Conservation (phyloP, 2,329 filamentous ascomycete genomes). For the Elsinoe arachidis region DNA sequence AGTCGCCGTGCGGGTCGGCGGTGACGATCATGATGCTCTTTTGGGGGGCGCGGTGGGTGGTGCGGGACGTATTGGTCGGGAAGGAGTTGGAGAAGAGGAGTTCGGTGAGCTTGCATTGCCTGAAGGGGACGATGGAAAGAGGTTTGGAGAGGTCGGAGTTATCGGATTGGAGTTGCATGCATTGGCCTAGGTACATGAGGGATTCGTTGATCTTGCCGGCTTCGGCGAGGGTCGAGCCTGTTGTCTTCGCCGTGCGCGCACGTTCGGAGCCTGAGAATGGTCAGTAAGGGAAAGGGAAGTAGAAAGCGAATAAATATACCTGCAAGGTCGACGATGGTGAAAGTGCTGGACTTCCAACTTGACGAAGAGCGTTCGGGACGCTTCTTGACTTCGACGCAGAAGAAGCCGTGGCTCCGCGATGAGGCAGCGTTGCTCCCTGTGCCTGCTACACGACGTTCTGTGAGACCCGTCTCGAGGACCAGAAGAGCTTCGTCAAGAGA, state of each 20-base stretch:
- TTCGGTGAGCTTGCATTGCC: slow-evolving; percentile 46
- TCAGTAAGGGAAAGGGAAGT: slow-evolving; percentile 18
- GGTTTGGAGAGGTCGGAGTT: slow-evolving; percentile 43
- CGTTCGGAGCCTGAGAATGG: slow-evolving; percentile 61
- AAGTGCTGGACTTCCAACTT: slow-evolving; percentile 63
- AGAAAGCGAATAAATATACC: slow-evolving; percentile 40
- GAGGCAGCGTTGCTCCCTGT: slow-evolving; percentile 90
- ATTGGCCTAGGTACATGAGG: slow-evolving; percentile 96
- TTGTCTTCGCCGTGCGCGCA: slow-evolving; percentile 86
- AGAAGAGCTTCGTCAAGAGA: slow-evolving; percentile 76
- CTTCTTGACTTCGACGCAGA: slow-evolving; percentile 91
- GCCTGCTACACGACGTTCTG: slow-evolving; percentile 77
- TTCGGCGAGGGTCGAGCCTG: slow-evolving; percentile 83
- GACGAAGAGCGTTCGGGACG: slow-evolving; percentile 35
- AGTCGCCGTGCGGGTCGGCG: slow-evolving; percentile 85
- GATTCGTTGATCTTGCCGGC: slow-evolving; percentile 98
- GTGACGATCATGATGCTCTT: slow-evolving; percentile 94
- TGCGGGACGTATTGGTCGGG: slow-evolving; percentile 28
- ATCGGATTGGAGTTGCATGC: slow-evolving; percentile 88
- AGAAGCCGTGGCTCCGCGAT: slow-evolving; percentile 90
- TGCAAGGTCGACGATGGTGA: slow-evolving; percentile 86
- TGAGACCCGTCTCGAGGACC: slow-evolving; percentile 80
- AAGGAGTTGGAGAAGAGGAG: slow-evolving; percentile 45
- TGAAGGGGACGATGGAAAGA: slow-evolving; percentile 64
- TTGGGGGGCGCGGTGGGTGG: slow-evolving; percentile 52